Conservation (phyloP, 768 basidiomycete species). For the Cystobasidium ongulense region DNA sequence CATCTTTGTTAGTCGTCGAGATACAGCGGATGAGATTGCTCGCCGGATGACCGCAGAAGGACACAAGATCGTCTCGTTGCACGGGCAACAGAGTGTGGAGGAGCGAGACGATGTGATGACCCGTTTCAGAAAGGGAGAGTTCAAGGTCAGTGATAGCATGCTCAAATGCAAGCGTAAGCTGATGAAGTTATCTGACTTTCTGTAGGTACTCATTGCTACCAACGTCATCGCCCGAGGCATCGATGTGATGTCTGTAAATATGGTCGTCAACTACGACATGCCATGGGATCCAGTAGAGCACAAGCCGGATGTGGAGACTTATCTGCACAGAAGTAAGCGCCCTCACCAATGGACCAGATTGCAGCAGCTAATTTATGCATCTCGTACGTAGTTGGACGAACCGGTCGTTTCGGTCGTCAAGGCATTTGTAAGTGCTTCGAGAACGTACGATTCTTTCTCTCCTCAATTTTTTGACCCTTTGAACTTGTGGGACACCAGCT, state of each 20-base stretch:
- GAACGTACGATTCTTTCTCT: not conserved
- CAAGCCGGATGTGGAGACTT: slow-evolving; percentile 84
- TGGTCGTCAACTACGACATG: slow-evolving; percentile 99
- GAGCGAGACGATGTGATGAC: slow-evolving; percentile 91
- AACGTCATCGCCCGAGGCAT: slow-evolving; percentile 98
- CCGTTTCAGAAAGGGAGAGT: slow-evolving; percentile 86
- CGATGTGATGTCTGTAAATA: slow-evolving; percentile 97
- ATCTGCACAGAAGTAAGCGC: slow-evolving; percentile 82
- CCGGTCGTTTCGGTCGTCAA: slow-evolving; percentile 93
- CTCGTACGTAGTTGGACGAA: slow-evolving; percentile 59
- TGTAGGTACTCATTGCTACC: slow-evolving; percentile 69
- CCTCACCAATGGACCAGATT: slow-evolving; percentile 10
- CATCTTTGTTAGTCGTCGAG: slow-evolving; percentile 92
- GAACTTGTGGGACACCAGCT: too few species aligned
- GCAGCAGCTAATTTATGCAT: not conserved
- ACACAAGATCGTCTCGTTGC: slow-evolving; percentile 90
- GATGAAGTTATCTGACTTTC: not conserved
- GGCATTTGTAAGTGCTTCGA: slow-evolving; percentile 56
- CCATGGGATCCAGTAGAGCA: slow-evolving; percentile 70
- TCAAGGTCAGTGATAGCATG: slow-evolving; percentile 57
- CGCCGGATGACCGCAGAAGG: slow-evolving; percentile 83
- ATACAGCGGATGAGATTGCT: slow-evolving; percentile 86
- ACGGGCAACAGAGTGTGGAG: slow-evolving; percentile 80
- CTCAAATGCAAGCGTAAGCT: not conserved
- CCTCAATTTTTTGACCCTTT: not conserved